Evolutionary conservation across 1,284 basidiomycete genomes (phyloP), one percentile per base, ranked within the genome.

Genomic region (Sanghuangporus baumii): DNA sequence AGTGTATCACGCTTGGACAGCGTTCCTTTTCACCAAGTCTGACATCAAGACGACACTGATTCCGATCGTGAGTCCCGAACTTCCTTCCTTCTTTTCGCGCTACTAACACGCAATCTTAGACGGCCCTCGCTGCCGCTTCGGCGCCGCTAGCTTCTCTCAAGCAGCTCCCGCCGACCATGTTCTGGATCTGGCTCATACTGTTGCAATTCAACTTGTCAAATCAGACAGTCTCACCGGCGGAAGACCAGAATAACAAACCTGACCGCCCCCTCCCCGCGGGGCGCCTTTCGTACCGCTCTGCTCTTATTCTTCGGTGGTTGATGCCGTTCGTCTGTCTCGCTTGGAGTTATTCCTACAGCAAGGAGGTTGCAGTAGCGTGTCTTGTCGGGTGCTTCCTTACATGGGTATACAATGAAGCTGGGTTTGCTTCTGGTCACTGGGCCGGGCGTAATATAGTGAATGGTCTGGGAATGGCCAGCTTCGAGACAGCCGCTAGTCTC

Each of bases 131-230:
- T 36, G 74, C 75, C 1, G 72, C 71, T 3, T 67, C 73, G 3
- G 72, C 76, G 0, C 73, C 75, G 0, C 18, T 71, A 1, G 54
- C 67, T 2, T 70, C 64, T 8, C n/a, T 62, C 5, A 26, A 50
- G 2, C 65, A 64, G 1, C 54, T 74, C 0, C 62, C 66, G 0
- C 69, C 61, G 23, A 62, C 63, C n/a, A 55, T 72, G 1, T 61
- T 74, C 16, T 80, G 80, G 79, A 73, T 74, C n/a, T 80, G 79
- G 79, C 59, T 78, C 0, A 75, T 79, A 58, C 65, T 79, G 9
- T 69, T 81, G 6, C 76, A 76, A 18, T 72, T 70, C 67, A 71
- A 75, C 50, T 67, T 78, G 16, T 77, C 79, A 6, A 81, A 81
- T 66, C 79, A 81, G 65, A 69, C 64, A 3, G 54, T 69, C 18